Evolutionary conservation across 139 green algal genomes (phyloP).

Genomic region (Chlorella sp.): DNA sequence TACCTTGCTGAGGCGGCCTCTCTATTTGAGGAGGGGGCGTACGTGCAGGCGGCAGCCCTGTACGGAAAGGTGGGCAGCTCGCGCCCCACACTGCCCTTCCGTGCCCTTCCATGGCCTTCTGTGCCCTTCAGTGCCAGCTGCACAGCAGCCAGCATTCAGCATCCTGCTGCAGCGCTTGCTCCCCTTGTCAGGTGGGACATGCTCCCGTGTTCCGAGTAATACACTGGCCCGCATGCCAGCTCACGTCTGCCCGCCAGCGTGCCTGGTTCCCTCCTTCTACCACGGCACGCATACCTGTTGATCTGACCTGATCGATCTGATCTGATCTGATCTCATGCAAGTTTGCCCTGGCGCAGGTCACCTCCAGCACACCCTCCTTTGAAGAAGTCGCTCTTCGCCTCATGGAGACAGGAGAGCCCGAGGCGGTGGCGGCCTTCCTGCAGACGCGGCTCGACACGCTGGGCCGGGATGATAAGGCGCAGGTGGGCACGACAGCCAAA

Average conservation of each 20-base stretch:
- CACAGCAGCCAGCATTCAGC: too few species aligned
- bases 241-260: background rate
- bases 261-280: background rate
- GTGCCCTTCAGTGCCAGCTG: background rate
- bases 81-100: background rate
- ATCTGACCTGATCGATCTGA: too few species aligned
- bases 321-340: too few species aligned
- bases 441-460: constrained; percentile 63
- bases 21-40: constrained; percentile 56
- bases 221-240: background rate
- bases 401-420: constrained; percentile 61
- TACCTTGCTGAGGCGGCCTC: constrained; percentile 62
- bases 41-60: constrained; percentile 56
- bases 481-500: constrained; percentile 15
- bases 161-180: background rate
- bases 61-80: constrained; percentile 62
- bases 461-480: constrained; percentile 55
- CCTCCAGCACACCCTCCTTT: constrained; percentile 67
- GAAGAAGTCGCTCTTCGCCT: constrained; percentile 89
- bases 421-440: constrained; percentile 72
- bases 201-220: too few species aligned
- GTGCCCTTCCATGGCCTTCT: background rate
- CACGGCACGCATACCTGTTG: too few species aligned
- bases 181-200: background rate
- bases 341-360: constrained; percentile 36